Percentiles rank a stretch among this genome's conserved stretches.
Conservation (phyloP, 352 stramenopile genomes). For the Lagenidium giganteum region DNA sequence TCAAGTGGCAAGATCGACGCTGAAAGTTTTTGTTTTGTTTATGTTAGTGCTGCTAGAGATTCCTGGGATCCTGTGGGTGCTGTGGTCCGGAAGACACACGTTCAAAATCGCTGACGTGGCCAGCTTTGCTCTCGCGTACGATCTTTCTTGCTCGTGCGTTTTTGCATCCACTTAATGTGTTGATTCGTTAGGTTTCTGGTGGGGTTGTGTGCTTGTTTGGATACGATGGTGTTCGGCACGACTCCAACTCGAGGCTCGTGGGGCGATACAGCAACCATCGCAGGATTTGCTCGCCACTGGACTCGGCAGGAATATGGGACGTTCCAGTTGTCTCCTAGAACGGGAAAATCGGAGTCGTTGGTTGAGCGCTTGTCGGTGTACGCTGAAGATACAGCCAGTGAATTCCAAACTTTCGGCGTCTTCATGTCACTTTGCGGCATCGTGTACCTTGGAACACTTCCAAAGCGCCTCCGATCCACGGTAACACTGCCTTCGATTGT, state of each 20-base stretch:
- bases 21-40: neutral
- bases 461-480: too few species aligned
- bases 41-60: conserved; percentile 78
- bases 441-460: too few species aligned
- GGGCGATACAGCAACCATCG: conserved; percentile 81
- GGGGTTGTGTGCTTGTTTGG: conserved; percentile 27
- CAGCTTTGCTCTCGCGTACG: conserved; percentile 21
- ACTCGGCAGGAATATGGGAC: conserved; percentile 88
- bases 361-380: neutral
- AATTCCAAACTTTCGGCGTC: too few species aligned
- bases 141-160: conserved; percentile 33
- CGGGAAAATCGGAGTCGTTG: conserved; percentile 22
- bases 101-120: conserved; percentile 16
- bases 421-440: too few species aligned
- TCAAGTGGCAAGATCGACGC: neutral
- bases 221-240: conserved; percentile 23
- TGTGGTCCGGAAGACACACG: conserved; percentile 16
- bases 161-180: conserved; percentile 26
- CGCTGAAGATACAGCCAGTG: neutral
- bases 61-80: conserved; percentile 71
- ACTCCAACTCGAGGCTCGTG: conserved; percentile 68
- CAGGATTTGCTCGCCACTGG: conserved; percentile 41
- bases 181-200: conserved; percentile 18
- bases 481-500: conserved; percentile 13
- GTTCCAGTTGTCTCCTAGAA: conserved; percentile 81